phyloP scores from a whole-genome alignment of 2,329 filamentous ascomycete genomes.

The Diplodia scrobiculata region DNA sequence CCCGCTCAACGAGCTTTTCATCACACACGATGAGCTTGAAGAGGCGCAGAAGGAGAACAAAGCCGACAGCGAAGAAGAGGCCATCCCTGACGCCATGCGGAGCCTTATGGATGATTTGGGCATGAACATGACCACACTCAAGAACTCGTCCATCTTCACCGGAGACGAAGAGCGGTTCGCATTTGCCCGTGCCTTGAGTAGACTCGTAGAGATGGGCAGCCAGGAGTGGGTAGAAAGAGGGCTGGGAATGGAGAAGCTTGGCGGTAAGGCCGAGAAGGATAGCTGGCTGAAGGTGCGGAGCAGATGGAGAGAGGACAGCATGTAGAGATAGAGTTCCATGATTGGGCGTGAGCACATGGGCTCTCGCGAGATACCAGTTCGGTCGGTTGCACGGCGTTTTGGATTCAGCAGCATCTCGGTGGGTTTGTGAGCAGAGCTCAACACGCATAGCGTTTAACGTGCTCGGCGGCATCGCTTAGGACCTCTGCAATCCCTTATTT shows the following conservation, averaged over 20 bases:
- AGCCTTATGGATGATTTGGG: conserved; percentile 86
- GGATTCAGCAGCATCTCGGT: conserved; percentile 14
- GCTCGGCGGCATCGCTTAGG: neutral
- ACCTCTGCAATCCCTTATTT: conserved; percentile 13
- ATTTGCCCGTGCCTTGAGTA: conserved; percentile 82
- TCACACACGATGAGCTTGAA: conserved; percentile 44
- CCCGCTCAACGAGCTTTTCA: conserved; percentile 61
- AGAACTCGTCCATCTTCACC: conserved; percentile 82
- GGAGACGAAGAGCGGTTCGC: conserved; percentile 97
- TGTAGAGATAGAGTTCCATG: conserved; percentile 11
- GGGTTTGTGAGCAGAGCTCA: conserved; percentile 1
- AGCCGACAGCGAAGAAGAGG: conserved; percentile 47
- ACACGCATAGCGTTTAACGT: conserved; percentile 15
- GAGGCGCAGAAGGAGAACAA: conserved; percentile 50
- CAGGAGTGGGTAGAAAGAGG: conserved; percentile 91
- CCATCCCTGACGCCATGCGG: conserved; percentile 70
- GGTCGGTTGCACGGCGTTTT: conserved; percentile 20
- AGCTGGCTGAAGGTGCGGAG: conserved; percentile 67
- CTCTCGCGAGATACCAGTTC: conserved; percentile 18
- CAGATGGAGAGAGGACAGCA: conserved; percentile 58
- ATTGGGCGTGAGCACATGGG: conserved; percentile 11
- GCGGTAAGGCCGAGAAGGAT: conserved; percentile 66
- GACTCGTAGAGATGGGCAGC: conserved; percentile 90
- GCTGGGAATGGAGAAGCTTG: conserved; percentile 62
- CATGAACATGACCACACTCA: conserved; percentile 79